Evolutionary conservation across 2,329 filamentous ascomycete species (phyloP).

Genomic region (Colletotrichum tropicale): DNA sequence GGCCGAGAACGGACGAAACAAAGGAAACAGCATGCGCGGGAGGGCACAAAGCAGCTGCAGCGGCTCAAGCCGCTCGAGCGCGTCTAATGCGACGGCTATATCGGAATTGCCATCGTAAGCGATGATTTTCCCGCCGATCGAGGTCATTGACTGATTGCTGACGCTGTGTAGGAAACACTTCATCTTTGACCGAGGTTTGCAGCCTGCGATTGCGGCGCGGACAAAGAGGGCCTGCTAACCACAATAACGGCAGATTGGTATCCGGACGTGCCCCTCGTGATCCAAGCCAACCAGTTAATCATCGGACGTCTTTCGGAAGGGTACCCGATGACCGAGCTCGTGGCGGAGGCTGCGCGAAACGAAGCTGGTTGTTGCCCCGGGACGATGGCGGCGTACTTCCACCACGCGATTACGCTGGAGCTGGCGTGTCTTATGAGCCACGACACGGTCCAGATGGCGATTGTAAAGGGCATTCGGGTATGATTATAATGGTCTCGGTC

Average conservation of each 20-base stretch:
- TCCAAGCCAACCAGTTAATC: constrained; percentile 16
- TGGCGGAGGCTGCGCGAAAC: constrained; percentile 10
- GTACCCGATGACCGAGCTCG: constrained; percentile 1
- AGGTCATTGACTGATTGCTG: neutral
- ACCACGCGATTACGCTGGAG: constrained; percentile 10
- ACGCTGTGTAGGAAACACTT: constrained; percentile 1
- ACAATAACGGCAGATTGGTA: neutral
- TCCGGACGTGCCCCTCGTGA: constrained; percentile 14
- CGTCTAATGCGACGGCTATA: neutral
- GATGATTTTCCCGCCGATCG: neutral
- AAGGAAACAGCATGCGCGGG: constrained; percentile 1
- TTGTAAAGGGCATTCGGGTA: constrained; percentile 7
- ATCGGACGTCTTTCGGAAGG: constrained; percentile 14
- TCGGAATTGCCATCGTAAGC: neutral
- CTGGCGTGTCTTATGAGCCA: constrained; percentile 18
- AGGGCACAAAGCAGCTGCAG: constrained; percentile 10
- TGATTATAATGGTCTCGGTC: neutral
- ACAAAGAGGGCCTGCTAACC: neutral
- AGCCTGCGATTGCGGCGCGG: neutral
- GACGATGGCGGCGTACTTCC: constrained; percentile 18
- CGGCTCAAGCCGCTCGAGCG: constrained; percentile 13
- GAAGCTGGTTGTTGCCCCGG: constrained; percentile 10
- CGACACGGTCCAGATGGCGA: constrained; percentile 10
- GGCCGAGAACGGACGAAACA: neutral
- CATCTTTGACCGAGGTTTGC: constrained; percentile 18